Evolutionary conservation across 208 protist genomes (phyloP), one percentile per base, ranked within the genome.

Genomic region (Acanthamoeba sp.): DNA sequence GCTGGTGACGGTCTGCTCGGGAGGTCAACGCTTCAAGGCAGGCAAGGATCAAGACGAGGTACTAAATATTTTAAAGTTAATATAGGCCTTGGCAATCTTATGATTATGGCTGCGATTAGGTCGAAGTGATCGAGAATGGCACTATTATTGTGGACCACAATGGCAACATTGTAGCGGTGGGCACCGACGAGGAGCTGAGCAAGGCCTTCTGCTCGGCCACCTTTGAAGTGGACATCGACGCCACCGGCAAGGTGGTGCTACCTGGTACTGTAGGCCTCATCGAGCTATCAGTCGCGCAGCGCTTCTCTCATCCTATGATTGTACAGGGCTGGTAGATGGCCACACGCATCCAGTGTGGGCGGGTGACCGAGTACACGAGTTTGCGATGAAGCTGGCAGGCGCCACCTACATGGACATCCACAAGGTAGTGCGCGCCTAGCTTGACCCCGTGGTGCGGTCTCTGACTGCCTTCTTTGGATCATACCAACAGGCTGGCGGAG

Each of bases 361-460:
- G 18, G 98, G 98, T 27, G 97, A 98, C 94, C 50, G 98, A 24
- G 93, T 95, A 18, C 96, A 98, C 82, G 98, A 98, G 85, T 98
- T 98, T 90, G 95, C 96, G 22, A 96, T 98, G 93, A 98, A 98
- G 94, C 94, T 98, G 5, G 97, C 95, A 20, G 98, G 98, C 38
- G 98, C 98, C 22, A 98, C 98, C 34, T 98, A 98, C 95, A 96
- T 98, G 73, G 97, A 98, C 18, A 97, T 98, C 27, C 96, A 98
- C 62, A 95, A 97, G 69, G 93, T 94, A n/a, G n/a, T 2, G 98
- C 97, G 71, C 97, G 97, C 73, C 97, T 50, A 16, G 45, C 45
- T 50, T 50, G 45, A 50, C 12, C 45, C 4, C 45, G n/a, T n/a
- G n/a, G n/a, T n/a, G n/a, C n/a, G n/a, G n/a, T n/a, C n/a, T n/a